Evolutionary conservation across 2,329 filamentous ascomycete species (phyloP).

Genomic region (Zasmidium cellare): DNA sequence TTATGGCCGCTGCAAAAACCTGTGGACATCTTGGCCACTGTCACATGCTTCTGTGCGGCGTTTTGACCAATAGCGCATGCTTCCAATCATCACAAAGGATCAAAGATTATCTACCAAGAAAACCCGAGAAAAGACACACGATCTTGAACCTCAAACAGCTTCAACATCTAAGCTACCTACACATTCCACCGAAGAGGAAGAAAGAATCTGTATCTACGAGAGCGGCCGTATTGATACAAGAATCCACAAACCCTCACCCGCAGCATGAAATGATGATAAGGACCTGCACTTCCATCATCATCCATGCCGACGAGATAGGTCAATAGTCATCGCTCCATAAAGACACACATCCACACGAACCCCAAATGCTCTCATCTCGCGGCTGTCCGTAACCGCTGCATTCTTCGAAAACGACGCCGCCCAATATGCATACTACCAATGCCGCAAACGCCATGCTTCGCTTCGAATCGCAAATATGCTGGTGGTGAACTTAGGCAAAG

Average conservation of each 20-base stretch:
- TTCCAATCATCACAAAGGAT: too few relatives aligned
- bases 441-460: conserved; percentile 7
- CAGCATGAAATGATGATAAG: conserved; percentile 2
- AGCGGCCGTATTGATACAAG: conserved; percentile 12
- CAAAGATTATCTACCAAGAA: too few relatives aligned
- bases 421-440: neutral
- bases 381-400: neutral
- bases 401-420: neutral
- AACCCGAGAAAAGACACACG: too few relatives aligned
- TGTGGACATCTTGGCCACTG: neutral
- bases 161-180: neutral
- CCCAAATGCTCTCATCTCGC: neutral
- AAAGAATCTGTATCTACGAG: conserved; percentile 9
- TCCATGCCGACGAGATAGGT: neutral
- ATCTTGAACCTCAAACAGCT: neutral
- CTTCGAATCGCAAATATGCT: conserved; percentile 7
- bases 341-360: conserved; percentile 1
- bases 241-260: neutral
- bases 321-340: neutral
- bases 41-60: neutral
- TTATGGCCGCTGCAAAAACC: neutral
- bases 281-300: conserved; percentile 12
- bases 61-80: too few relatives aligned
- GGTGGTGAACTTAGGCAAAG: conserved; percentile 67
- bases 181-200: too few relatives aligned